A percentile compares a stretch with the other conserved stretches of the same genome.
phyloP scores from a whole-genome alignment of 257 asterid species.

The Scutellaria barbata region DNA sequence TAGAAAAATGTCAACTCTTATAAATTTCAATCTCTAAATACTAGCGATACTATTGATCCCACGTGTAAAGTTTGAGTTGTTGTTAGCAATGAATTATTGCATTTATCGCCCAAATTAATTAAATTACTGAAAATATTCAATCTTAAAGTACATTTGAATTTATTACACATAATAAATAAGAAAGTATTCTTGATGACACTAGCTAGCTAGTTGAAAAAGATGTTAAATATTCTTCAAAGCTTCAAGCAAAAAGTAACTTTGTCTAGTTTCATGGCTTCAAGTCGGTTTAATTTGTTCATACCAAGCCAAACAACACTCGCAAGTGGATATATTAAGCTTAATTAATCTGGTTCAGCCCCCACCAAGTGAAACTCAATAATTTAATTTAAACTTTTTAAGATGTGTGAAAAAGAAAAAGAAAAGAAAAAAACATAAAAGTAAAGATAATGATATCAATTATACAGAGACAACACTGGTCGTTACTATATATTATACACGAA shows the following conservation, averaged over 20 bases:
- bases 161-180: not conserved
- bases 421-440: constrained; percentile 60
- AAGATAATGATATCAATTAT: constrained; percentile 84
- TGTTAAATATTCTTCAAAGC: too few relatives aligned
- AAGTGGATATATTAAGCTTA: not conserved
- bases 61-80: not conserved
- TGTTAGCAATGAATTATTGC: not conserved
- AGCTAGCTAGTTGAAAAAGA: too few relatives aligned
- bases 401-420: constrained; percentile 24
- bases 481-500: too few relatives aligned
- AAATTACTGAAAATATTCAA: not conserved
- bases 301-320: not conserved
- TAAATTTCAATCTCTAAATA: constrained; percentile 10
- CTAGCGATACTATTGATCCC: constrained; percentile 9
- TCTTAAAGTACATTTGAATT: not conserved
- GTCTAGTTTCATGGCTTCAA: constrained; percentile 24
- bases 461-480: constrained; percentile 40
- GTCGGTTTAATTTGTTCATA: not conserved
- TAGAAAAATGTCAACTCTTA: constrained; percentile 26
- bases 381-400: constrained; percentile 43
- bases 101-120: not conserved
- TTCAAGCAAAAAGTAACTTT: not conserved
- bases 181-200: too few relatives aligned
- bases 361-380: constrained; percentile 58
- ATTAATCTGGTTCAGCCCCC: constrained; percentile 72